Evolutionary conservation across 768 basidiomycete genomes (phyloP).

Genomic region (Boletellus sp.): DNA sequence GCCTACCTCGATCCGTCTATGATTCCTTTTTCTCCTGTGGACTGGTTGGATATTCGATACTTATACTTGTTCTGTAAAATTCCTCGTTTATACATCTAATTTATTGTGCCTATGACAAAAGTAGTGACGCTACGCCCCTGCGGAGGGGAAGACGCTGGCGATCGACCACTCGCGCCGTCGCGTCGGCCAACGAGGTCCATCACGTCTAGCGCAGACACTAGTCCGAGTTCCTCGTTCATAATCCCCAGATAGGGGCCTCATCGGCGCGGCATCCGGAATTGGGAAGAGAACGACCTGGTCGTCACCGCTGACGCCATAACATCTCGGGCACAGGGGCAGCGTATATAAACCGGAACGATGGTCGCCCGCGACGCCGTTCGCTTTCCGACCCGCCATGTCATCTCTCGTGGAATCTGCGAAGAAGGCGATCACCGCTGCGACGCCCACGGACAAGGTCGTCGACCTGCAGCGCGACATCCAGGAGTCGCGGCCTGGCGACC

Average conservation of each 20-base stretch:
- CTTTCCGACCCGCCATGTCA: slow-evolving; percentile 8
- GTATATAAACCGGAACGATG: background rate
- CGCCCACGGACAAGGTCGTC: slow-evolving; percentile 17
- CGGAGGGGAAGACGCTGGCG: no score
- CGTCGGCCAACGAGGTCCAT: no score
- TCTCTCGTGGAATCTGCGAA: slow-evolving; percentile 14
- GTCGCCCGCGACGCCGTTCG: no score
- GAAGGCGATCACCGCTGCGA: slow-evolving; percentile 4
- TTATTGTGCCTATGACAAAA: background rate
- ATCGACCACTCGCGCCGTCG: no score
- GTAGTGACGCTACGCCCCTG: no score
- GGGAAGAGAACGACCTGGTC: background rate
- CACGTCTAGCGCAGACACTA: no score
- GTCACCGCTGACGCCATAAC: slow-evolving; percentile 25
- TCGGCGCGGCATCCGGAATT: background rate
- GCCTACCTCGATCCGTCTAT: slow-evolving; percentile 4
- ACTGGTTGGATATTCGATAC: slow-evolving; percentile 11
- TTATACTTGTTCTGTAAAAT: background rate
- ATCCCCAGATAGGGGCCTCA: background rate
- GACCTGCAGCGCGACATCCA: slow-evolving; percentile 28
- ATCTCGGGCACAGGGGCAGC: slow-evolving; percentile 5
- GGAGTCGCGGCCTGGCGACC: slow-evolving; percentile 6
- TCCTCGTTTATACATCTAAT: slow-evolving; percentile 15
- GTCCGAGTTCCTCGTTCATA: no score
- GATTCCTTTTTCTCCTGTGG: slow-evolving; percentile 5